Conservation (phyloP, 495 filamentous ascomycete species). For the Acidomyces sp. region DNA sequence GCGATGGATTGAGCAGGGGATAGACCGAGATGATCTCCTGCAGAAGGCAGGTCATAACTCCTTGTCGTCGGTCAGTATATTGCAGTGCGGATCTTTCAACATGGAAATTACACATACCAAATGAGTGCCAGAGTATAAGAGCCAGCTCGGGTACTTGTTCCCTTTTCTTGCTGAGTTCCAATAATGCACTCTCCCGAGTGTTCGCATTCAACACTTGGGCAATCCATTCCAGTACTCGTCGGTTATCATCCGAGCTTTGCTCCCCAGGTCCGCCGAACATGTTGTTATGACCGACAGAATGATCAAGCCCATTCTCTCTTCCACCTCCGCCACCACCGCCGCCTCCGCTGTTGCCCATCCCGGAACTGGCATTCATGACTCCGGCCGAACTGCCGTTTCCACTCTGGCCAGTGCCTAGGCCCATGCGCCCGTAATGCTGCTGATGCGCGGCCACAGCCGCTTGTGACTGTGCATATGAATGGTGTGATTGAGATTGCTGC, state of each 20-base stretch:
- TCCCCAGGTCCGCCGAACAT: constrained; percentile 34
- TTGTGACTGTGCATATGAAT: constrained; percentile 39
- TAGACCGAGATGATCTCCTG: constrained; percentile 99
- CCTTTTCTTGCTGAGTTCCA: constrained; percentile 96
- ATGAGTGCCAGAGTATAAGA: constrained; percentile 95
- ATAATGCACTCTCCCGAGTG: constrained; percentile 75
- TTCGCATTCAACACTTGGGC: constrained; percentile 80
- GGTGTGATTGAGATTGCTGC: constrained; percentile 44
- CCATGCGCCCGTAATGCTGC: constrained; percentile 14
- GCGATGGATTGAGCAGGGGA: constrained; percentile 86
- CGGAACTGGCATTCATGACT: constrained; percentile 26
- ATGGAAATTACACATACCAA: no score
- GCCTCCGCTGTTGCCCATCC: constrained; percentile 18
- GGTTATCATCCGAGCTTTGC: constrained; percentile 82
- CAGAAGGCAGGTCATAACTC: constrained; percentile 93
- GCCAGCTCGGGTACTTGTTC: constrained; percentile 96
- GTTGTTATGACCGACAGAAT: constrained; percentile 23
- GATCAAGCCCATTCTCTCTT: background rate
- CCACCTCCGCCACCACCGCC: constrained; percentile 30
- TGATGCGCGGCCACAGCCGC: constrained; percentile 43
- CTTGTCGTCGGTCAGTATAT: constrained; percentile 31
- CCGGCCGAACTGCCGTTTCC: constrained; percentile 9
- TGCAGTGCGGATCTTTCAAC: background rate
- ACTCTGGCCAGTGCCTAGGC: background rate
- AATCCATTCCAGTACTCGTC: constrained; percentile 82